These are phyloP conservation scores for Nothopassalora personata DNA, from an alignment of 2,329 filamentous ascomycete species.

Conservation along the genomic window DNA sequence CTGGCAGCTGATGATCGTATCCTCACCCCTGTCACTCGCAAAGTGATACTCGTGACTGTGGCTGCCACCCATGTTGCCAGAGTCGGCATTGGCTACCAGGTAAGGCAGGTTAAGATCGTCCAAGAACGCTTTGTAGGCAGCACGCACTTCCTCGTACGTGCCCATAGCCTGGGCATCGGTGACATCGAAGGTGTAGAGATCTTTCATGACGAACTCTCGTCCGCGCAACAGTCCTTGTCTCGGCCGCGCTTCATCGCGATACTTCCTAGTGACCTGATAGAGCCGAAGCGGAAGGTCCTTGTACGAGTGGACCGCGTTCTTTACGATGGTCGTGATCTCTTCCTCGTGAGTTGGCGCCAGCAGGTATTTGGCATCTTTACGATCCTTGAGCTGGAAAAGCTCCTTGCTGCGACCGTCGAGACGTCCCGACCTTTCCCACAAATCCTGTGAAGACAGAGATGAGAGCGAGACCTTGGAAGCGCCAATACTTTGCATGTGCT, in stretches of 20 bases:
- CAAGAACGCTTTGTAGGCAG: slow-evolving; percentile 72
- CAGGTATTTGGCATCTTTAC: slow-evolving; percentile 68
- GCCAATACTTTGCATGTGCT: slow-evolving; percentile 71
- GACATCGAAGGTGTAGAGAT: slow-evolving; percentile 90
- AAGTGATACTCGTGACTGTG: slow-evolving; percentile 95
- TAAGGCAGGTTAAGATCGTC: slow-evolving; percentile 77
- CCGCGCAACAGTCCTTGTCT: slow-evolving; percentile 81
- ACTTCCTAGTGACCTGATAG: slow-evolving; percentile 92
- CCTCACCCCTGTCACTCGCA: slow-evolving; percentile 72
- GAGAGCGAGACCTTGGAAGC: slow-evolving; percentile 80
- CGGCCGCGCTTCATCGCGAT: slow-evolving; percentile 85
- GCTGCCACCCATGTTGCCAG: slow-evolving; percentile 91
- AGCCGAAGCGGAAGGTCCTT: slow-evolving; percentile 79
- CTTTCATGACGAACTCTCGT: slow-evolving; percentile 95
- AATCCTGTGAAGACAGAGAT: slow-evolving; percentile 72
- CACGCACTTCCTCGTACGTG: slow-evolving; percentile 71
- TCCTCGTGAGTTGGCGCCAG: slow-evolving; percentile 94
- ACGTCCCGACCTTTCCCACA: slow-evolving; percentile 82
- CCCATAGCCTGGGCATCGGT: slow-evolving; percentile 62
- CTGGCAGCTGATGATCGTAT: slow-evolving; percentile 71
- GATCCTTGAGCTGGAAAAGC: slow-evolving; percentile 75
- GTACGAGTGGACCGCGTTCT: slow-evolving; percentile 69
- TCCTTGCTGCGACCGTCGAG: slow-evolving; percentile 51
- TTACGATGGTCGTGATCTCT: slow-evolving; percentile 81
- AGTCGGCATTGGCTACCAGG: slow-evolving; percentile 80